Evolutionary conservation across 345 rosid species (phyloP), one percentile per base, ranked within the genome.

Genomic region (Excoecaria cochinchinensis): DNA sequence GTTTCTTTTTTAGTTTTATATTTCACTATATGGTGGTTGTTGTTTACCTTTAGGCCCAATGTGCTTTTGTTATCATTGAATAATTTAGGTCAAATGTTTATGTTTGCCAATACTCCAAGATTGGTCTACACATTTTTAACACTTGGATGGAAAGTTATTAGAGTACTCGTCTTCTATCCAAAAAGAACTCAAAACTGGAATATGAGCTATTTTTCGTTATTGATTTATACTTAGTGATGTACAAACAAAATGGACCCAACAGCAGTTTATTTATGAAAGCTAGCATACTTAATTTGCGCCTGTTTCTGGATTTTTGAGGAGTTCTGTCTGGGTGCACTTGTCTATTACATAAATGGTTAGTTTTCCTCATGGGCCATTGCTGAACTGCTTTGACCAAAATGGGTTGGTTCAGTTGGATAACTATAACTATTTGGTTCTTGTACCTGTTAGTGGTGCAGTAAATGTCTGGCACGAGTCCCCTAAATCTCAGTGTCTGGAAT

Each of bases 21-120:
- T 31, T 4, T 67, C 31, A 21, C 17, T 22, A 22, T 21, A 42
- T 24, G 14, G 4, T 57, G 70, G 61, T 38, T 1, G 46, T 38
- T 11, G 66, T 21, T 73, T 47, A 19, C 55, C 75, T 15, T 4
- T 53, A 21, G 42, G 64, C 77, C 71, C 71, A 24, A 40, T 44
- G 8, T 12, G 42, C 44, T 39, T 74, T 55, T 64, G 70, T 42
- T 14, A 36, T 74, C 53, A 65, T 66, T 66, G 16, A 44, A 15
- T 22, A 47, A 11, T 21, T 47, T 46, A 16, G 56, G 55, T 62
- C 39, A 8, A 17, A 21, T 42, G 12, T 39, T 7, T 57, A 39
- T 42, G 40, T 72, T 58, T 36, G 25, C 17, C 15, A 24, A 17
- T 13, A 44, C 16, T 19, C n/a, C 16, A 7, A 47, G 56, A 68